Evolutionary conservation across 2,329 filamentous ascomycete genomes (phyloP).

Genomic region (Amauroascus niger): DNA sequence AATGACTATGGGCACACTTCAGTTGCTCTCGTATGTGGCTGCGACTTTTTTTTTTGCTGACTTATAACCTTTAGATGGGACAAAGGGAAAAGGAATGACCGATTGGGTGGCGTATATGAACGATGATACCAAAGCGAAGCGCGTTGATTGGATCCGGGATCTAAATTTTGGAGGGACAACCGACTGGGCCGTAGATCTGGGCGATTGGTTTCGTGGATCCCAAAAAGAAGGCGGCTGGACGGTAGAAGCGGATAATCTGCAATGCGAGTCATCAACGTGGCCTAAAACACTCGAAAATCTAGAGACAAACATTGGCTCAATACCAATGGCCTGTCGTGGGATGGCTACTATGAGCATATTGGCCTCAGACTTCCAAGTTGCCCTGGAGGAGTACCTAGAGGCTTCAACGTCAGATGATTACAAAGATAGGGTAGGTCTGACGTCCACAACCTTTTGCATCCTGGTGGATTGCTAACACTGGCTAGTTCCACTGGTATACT

Average conservation of each 20-base stretch:
- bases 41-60: too few species aligned
- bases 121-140: slow-evolving; percentile 15
- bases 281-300: background rate
- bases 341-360: background rate
- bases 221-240: background rate
- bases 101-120: slow-evolving; percentile 17
- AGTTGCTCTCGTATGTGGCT: too few species aligned
- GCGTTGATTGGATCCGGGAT: slow-evolving; percentile 11
- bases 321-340: background rate
- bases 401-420: background rate
- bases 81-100: slow-evolving; percentile 7
- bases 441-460: background rate
- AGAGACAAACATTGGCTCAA: background rate
- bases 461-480: background rate
- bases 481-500: slow-evolving; percentile 1
- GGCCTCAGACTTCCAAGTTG: background rate
- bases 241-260: background rate
- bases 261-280: background rate
- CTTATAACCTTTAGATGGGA: background rate
- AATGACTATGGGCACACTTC: too few species aligned
- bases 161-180: slow-evolving; percentile 21
- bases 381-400: background rate
- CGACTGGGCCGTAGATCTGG: slow-evolving; percentile 26
- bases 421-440: background rate
- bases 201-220: background rate